Base-by-base conservation (phyloP, 805 yeast genomes). In the Saccharomycopsis babjevae region DNA sequence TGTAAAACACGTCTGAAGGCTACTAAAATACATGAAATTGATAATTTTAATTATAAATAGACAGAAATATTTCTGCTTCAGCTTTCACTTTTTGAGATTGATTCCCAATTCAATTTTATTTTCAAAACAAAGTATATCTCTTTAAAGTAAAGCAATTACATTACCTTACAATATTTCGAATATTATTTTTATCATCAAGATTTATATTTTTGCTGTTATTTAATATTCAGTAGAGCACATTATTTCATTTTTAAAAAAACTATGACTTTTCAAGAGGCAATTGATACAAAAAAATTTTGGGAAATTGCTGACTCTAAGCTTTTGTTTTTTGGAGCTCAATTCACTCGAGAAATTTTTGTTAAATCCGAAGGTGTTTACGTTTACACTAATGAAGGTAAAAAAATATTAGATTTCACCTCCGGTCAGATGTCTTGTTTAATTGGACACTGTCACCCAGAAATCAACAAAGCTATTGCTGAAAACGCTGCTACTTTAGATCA, bases 401-500 rank as follows among this genome's bases (percentile, higher is more conserved):
- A 67, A 43, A 68, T 69, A 34, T 52, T 68, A 18, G 71, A 68
- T 54, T 68, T 69, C 60, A 69, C 72, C 15, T 69, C 71, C 0
- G 72, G 71, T 11, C 71, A 69, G 57, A 65, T 65, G 67, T 60
- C 67, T 16, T 63, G 64, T 28, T 59, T 69, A 52, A 60, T 71
- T 52, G 74, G 74, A 5, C 73, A 70, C 62, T 63, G 69, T 50
- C 65, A 70, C 56, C 67, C 66, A 5, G 72, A 69, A 57, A 66
- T 71, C n/a, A 61, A 64, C 10, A 57, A 70, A 16, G 63, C 65
- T 1, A 70, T 71, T 40, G 42, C 67, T 0, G 58, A 67, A 7
- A 66, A 62, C 58, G 68, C 70, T 16, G 54, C 63, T 39, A 64
- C 68, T 22, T 59, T 66, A 40, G 70, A 67, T 38, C 72, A 67